Evolutionary conservation across 2,329 filamentous ascomycete species (phyloP).

Genomic region (Phaeosphaeria sp.): DNA sequence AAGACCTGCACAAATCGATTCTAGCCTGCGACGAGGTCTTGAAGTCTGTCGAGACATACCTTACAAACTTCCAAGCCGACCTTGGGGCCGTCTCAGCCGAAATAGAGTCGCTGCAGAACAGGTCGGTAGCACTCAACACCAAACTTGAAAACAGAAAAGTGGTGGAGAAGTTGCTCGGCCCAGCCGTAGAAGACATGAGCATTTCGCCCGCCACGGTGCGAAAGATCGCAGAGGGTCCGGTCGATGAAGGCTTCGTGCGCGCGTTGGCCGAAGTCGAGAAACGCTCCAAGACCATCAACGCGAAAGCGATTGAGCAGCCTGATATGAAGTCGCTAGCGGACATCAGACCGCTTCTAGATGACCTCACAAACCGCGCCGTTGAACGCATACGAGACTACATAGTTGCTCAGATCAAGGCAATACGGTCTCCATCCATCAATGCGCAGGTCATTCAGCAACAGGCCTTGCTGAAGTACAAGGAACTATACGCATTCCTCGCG

Average conservation of each 20-base stretch:
- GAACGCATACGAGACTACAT: constrained; percentile 94
- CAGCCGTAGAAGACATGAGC: constrained; percentile 89
- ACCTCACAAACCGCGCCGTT: constrained; percentile 86
- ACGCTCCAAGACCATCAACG: constrained; percentile 74
- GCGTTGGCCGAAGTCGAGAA: constrained; percentile 84
- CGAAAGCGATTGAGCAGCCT: constrained; percentile 63
- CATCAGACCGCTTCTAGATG: constrained; percentile 81
- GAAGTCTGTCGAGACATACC: constrained; percentile 88
- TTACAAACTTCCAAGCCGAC: constrained; percentile 92
- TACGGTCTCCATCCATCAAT: constrained; percentile 95
- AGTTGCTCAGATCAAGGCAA: constrained; percentile 90
- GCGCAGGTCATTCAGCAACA: constrained; percentile 96
- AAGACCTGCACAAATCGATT: constrained; percentile 90
- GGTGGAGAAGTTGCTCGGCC: constrained; percentile 85
- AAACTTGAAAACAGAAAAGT: constrained; percentile 87
- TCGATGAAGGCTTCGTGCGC: constrained; percentile 89
- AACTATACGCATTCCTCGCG: constrained; percentile 84
- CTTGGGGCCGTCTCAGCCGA: constrained; percentile 91
- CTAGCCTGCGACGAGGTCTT: constrained; percentile 89
- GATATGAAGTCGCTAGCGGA: constrained; percentile 81
- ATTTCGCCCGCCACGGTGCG: constrained; percentile 83
- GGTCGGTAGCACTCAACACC: constrained; percentile 82
- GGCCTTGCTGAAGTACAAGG: constrained; percentile 85
- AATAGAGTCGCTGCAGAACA: constrained; percentile 89
- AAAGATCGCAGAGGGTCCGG: constrained; percentile 84